phyloP scores from a whole-genome alignment of 1,284 basidiomycete species.

The Salmacisia buchloeana region DNA sequence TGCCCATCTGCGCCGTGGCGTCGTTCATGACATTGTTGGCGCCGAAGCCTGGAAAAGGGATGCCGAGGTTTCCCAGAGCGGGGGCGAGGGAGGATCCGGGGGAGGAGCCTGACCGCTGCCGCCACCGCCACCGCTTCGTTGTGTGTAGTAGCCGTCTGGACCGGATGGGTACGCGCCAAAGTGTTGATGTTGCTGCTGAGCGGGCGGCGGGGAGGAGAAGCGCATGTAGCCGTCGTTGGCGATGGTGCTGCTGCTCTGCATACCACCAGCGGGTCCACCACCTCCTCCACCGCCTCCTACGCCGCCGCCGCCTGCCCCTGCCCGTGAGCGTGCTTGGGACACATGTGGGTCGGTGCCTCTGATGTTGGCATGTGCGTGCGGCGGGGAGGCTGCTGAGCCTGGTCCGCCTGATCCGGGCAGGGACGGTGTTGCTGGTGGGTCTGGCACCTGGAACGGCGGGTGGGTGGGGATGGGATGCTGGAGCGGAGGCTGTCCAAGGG shows the following conservation, averaged over 20 bases:
- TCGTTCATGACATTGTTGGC: constrained; percentile 64
- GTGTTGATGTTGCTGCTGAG: neutral
- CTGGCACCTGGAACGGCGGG: constrained; percentile 27
- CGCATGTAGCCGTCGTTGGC: constrained; percentile 7
- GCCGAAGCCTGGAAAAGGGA: constrained; percentile 5
- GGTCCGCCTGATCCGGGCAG: constrained; percentile 2
- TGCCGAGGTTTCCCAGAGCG: neutral
- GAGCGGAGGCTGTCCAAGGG: constrained; percentile 32
- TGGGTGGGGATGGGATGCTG: constrained; percentile 49
- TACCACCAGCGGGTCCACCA: constrained; percentile 15
- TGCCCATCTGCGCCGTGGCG: constrained; percentile 88
- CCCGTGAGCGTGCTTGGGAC: constrained; percentile 14
- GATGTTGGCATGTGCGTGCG: neutral
- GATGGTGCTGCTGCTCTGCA: neutral
- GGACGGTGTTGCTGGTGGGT: constrained; percentile 6
- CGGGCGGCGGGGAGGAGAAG: constrained; percentile 1
- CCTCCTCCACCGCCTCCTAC: constrained; percentile 12
- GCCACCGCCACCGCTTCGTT: neutral
- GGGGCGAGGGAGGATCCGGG: neutral
- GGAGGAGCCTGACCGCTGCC: neutral
- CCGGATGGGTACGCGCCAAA: neutral
- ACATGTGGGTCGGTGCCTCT: constrained; percentile 13
- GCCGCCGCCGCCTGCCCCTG: neutral
- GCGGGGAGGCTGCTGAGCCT: neutral
- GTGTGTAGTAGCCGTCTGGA: constrained; percentile 5